Conservation (phyloP, 768 basidiomycete genomes). For the Boletus patriciae region DNA sequence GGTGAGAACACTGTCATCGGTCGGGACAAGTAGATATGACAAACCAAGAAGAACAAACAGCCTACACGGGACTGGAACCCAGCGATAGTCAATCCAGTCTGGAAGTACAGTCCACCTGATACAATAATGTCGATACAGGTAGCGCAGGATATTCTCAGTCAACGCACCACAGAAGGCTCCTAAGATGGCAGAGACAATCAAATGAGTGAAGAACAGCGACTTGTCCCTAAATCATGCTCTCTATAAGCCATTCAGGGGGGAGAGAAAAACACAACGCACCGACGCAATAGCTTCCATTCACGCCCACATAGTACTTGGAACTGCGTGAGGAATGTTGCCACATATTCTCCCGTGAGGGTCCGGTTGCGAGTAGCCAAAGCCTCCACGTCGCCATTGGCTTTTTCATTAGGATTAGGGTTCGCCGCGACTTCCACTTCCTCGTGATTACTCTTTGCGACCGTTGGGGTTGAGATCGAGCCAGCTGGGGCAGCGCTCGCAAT, state of each 20-base stretch:
- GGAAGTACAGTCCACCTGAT: slow-evolving; percentile 80
- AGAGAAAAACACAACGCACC: slow-evolving; percentile 38
- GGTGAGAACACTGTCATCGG: slow-evolving; percentile 6
- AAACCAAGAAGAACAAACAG: slow-evolving; percentile 88
- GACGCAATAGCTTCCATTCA: slow-evolving; percentile 80
- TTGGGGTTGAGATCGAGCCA: slow-evolving; percentile 40
- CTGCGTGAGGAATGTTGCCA: slow-evolving; percentile 87
- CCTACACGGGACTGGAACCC: slow-evolving; percentile 96
- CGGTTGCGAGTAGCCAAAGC: slow-evolving; percentile 18
- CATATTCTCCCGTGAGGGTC: slow-evolving; percentile 42
- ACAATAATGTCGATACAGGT: neutral
- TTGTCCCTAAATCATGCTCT: slow-evolving; percentile 58
- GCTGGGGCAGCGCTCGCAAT: slow-evolving; percentile 70
- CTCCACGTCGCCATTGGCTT: slow-evolving; percentile 20
- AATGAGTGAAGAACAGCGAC: slow-evolving; percentile 78
- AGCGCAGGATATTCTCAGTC: neutral
- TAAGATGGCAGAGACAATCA: slow-evolving; percentile 64
- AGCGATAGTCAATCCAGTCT: slow-evolving; percentile 78
- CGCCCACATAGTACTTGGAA: slow-evolving; percentile 76
- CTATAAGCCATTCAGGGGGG: neutral
- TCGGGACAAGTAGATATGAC: slow-evolving; percentile 3
- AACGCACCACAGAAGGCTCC: slow-evolving; percentile 82
- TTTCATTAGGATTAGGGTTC: slow-evolving; percentile 14
- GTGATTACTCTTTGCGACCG: neutral
- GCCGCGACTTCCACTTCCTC: neutral